Evolutionary conservation across 1,284 basidiomycete species (phyloP), one percentile per base, ranked within the genome.

Genomic region (Microbotryum intermedium): DNA sequence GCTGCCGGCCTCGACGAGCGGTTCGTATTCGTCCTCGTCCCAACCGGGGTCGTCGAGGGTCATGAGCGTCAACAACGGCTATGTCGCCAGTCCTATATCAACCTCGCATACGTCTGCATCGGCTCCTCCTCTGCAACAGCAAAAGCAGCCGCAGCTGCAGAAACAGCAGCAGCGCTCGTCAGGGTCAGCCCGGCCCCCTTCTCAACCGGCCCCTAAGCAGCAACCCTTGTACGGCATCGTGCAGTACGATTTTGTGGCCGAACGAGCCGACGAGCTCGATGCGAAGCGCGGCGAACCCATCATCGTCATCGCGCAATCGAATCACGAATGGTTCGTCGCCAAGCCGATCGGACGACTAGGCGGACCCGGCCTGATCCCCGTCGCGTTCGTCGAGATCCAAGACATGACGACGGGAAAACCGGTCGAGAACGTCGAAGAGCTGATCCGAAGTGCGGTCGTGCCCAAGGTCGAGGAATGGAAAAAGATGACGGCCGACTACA

Each of bases 381-480:
- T 91, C 39, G 84, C 91, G 1, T 98, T 97, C 74, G 92, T 99
- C 65, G 87, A 97, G 76, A 87, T 98, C 46, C 86, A 90, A 60
- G 93, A 99, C 75, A 90, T 93, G 23, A 78, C 83, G 8, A 90
- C 93, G 4, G 91, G 87, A 50, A 79, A 82, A 62, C 79, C 88
- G 25, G 78, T 90, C 34, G 56, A 70, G 25, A 85, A 91, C 64
- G 81, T 94, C 7, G 82, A 84, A 28, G 79, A 82, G 25, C 80
- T 95, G 62, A 90, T 95, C 74, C 84, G 89, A 70, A 81, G 82
- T 28, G 89, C 89, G 21, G 71, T 70, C 23, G 85, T 87, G 61
- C 95, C 95, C 25, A 86, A 85, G 67, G 92, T 98, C 16, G 94
- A 97, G 73, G 93, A 97, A 67, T 99, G 95, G 95, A 97, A 97